Evolutionary conservation across 805 yeast genomes (phyloP).

Genomic region (Monosporozyma servazzii): DNA sequence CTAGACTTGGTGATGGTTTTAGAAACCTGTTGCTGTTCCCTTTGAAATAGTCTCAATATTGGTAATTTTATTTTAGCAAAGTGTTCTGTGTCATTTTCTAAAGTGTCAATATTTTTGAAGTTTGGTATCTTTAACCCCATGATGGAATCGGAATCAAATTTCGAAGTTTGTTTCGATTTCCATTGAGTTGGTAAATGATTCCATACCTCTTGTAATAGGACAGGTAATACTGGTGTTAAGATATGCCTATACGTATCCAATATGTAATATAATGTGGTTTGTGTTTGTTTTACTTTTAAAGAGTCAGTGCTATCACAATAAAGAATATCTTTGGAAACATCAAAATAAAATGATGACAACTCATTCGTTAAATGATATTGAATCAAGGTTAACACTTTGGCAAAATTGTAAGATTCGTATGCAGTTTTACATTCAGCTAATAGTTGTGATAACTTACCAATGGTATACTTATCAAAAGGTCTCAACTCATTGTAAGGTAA

Average conservation of each 20-base stretch:
- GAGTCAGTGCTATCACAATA: slow-evolving; percentile 56
- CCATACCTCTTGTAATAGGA: slow-evolving; percentile 86
- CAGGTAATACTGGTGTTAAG: slow-evolving; percentile 74
- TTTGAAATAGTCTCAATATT: slow-evolving; percentile 15
- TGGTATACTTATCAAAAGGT: slow-evolving; percentile 51
- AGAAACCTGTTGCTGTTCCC: not conserved
- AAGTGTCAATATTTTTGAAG: not conserved
- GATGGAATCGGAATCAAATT: not conserved
- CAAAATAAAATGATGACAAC: slow-evolving; percentile 79
- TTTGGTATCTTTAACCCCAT: not conserved
- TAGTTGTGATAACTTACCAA: slow-evolving; percentile 46
- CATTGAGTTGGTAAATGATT: slow-evolving; percentile 37
- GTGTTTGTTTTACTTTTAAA: slow-evolving; percentile 33
- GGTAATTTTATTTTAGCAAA: slow-evolving; percentile 16
- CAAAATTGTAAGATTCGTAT: slow-evolving; percentile 55
- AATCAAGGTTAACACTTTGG: slow-evolving; percentile 56
- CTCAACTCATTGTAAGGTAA: slow-evolving; percentile 35
- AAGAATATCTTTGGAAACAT: slow-evolving; percentile 72
- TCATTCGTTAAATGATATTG: slow-evolving; percentile 66
- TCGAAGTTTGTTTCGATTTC: slow-evolving; percentile 6
- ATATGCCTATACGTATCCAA: slow-evolving; percentile 55
- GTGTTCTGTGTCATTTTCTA: not conserved
- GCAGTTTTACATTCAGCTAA: slow-evolving; percentile 34
- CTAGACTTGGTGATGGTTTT: not conserved
- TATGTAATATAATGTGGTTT: slow-evolving; percentile 55